Conservation (phyloP, 2,329 filamentous ascomycete genomes). For the Colletotrichum tropicale region DNA sequence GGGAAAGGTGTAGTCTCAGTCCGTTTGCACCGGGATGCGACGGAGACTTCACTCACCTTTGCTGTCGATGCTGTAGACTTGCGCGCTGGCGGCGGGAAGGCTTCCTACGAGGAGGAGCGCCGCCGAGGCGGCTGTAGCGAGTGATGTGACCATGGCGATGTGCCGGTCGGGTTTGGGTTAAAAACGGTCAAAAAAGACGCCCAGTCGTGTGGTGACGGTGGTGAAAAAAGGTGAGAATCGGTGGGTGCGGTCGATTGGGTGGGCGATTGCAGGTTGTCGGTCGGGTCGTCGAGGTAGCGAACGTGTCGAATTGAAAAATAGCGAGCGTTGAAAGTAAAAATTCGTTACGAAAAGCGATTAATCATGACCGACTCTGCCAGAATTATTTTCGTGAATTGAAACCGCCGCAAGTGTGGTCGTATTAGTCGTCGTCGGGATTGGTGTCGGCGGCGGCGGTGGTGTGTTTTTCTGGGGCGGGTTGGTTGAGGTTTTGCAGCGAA, state of each 20-base stretch:
- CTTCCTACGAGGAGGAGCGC: conserved; percentile 12
- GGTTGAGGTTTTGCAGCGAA: not conserved
- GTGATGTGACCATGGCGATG: conserved; percentile 17
- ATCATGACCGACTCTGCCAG: not conserved
- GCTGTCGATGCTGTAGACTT: conserved; percentile 34
- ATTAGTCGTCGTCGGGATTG: not conserved
- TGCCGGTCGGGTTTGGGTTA: not conserved
- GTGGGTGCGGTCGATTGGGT: not conserved
- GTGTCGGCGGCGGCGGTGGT: not conserved
- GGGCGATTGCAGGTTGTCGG: not conserved
- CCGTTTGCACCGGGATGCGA: not conserved
- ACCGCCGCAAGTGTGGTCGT: not conserved
- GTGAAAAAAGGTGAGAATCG: not conserved
- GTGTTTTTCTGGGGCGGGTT: not conserved
- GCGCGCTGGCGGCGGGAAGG: conserved; percentile 23
- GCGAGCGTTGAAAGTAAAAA: not conserved
- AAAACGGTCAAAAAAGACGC: not conserved
- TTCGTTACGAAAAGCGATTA: not conserved
- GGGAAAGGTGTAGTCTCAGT: not conserved
- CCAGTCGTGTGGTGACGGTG: not conserved
- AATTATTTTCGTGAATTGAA: not conserved
- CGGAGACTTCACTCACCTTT: conserved; percentile 26
- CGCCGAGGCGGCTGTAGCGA: conserved; percentile 12
- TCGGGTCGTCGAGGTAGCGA: not conserved
- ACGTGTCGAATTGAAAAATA: not conserved